A percentile compares a stretch with the other conserved stretches of the same genome.
Conservation (phyloP, 176 grass and related monocot genomes). For the Phoenix roebelenii region DNA sequence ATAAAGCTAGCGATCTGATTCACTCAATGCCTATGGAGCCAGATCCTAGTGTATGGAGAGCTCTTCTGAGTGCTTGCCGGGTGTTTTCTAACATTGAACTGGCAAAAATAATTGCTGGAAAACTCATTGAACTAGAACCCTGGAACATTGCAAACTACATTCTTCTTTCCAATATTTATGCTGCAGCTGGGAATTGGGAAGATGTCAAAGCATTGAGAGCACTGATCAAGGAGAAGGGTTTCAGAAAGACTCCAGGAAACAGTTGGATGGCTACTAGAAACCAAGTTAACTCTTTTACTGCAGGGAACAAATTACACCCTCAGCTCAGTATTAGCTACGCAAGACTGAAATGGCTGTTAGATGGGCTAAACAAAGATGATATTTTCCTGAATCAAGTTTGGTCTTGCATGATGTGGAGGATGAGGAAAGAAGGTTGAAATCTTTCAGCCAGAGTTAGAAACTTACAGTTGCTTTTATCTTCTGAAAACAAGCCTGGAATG, state of each 20-base stretch:
- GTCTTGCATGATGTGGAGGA: too few species aligned
- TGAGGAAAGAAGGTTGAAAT: too few species aligned
- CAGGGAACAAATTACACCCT: conserved; percentile 1
- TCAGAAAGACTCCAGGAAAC: conserved; percentile 19
- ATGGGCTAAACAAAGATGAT: too few species aligned
- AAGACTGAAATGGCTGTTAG: too few species aligned
- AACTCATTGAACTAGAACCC: conserved; percentile 20
- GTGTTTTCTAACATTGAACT: conserved; percentile 6
- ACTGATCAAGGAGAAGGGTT: conserved; percentile 16
- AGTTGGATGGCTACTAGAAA: conserved; percentile 16
- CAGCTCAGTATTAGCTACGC: too few species aligned
- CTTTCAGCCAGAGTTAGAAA: too few species aligned
- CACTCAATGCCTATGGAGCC: conserved; percentile 12
- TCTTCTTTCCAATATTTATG: conserved; percentile 23
- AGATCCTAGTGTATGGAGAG: conserved; percentile 14
- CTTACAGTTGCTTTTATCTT: too few species aligned
- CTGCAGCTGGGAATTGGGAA: conserved; percentile 19
- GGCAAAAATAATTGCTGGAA: conserved; percentile 19
- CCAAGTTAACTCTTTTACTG: conserved; percentile 16
- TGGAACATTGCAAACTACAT: conserved; percentile 24
- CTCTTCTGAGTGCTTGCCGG: conserved; percentile 16
- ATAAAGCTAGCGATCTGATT: conserved; percentile 10
- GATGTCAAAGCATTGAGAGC: conserved; percentile 3
- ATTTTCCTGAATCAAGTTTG: too few species aligned
- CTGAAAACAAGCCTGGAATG: too few species aligned